phyloP scores from a whole-genome alignment of 2,329 filamentous ascomycete species.

The Apiospora hydei region DNA sequence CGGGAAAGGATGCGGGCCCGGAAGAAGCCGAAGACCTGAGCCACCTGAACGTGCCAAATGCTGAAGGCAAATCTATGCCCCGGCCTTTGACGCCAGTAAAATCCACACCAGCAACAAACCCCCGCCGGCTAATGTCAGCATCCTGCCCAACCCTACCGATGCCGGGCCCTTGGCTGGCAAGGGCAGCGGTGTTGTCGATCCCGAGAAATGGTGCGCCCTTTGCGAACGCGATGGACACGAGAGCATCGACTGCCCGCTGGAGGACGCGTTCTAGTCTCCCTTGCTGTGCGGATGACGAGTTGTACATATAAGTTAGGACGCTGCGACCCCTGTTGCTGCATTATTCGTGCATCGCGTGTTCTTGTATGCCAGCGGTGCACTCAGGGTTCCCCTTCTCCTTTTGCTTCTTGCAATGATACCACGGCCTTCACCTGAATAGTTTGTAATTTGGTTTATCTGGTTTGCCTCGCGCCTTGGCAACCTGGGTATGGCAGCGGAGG shows the following conservation, averaged over 20 bases:
- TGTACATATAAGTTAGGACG: constrained; percentile 3
- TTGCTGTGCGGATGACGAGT: neutral
- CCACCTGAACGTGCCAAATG: constrained; percentile 46
- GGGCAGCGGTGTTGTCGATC: constrained; percentile 78
- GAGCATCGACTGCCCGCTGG: constrained; percentile 92
- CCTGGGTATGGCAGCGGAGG: neutral
- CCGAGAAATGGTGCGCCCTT: constrained; percentile 93
- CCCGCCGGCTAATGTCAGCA: constrained; percentile 50
- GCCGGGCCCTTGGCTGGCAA: constrained; percentile 78
- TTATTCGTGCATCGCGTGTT: constrained; percentile 11
- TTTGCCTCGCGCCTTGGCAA: constrained; percentile 1
- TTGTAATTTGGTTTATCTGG: constrained; percentile 21
- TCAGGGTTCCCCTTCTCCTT: constrained; percentile 10
- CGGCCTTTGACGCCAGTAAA: constrained; percentile 63
- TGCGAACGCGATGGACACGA: constrained; percentile 97
- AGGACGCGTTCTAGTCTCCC: constrained; percentile 71
- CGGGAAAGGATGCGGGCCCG: constrained; percentile 44
- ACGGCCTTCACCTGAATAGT: constrained; percentile 21
- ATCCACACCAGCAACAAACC: constrained; percentile 50
- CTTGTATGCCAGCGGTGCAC: constrained; percentile 6
- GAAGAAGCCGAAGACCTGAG: constrained; percentile 52
- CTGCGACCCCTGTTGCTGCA: neutral
- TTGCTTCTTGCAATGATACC: constrained; percentile 26
- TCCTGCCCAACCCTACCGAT: constrained; percentile 68
- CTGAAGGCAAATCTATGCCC: constrained; percentile 55